These are phyloP conservation scores for Trichocladium antarcticum DNA, from an alignment of 495 filamentous ascomycete species.

Conservation along the genomic window DNA sequence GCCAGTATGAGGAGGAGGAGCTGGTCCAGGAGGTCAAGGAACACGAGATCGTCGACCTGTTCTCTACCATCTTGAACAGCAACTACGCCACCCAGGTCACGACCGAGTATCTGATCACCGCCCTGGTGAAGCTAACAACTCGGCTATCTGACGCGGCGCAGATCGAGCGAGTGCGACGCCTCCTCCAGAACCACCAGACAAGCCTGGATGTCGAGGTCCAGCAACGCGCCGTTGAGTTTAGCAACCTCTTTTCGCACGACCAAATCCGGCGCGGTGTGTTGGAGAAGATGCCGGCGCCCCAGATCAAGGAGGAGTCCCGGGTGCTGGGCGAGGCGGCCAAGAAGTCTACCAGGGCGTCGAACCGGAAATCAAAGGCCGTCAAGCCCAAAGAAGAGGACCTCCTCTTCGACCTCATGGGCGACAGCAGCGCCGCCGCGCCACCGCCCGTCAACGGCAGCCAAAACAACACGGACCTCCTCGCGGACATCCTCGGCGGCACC, in stretches of 20 bases:
- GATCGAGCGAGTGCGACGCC: constrained; percentile 68
- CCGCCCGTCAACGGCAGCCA: constrained; percentile 51
- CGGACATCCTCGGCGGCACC: constrained; percentile 71
- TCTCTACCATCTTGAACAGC: constrained; percentile 83
- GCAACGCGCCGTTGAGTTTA: constrained; percentile 88
- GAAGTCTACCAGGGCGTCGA: constrained; percentile 65
- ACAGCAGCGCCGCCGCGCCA: constrained; percentile 44
- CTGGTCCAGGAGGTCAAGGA: constrained; percentile 82
- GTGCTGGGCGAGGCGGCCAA: constrained; percentile 78
- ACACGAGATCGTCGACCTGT: constrained; percentile 81
- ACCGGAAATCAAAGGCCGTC: constrained; percentile 61
- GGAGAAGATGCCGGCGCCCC: constrained; percentile 93
- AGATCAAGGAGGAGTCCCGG: constrained; percentile 87
- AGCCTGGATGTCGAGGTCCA: constrained; percentile 91
- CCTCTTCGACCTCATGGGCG: constrained; percentile 86
- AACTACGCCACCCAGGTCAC: constrained; percentile 81
- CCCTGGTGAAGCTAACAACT: constrained; percentile 89
- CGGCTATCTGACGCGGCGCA: constrained; percentile 72
- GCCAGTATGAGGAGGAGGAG: constrained; percentile 92
- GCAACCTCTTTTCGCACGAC: constrained; percentile 83
- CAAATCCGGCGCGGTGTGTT: constrained; percentile 80
- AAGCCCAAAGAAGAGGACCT: constrained; percentile 85
- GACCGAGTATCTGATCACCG: constrained; percentile 89
- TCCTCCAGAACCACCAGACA: constrained; percentile 62
- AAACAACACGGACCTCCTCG: constrained; percentile 77